Conservation (phyloP, 352 stramenopile genomes). For the Peronosclerospora sorghi region DNA sequence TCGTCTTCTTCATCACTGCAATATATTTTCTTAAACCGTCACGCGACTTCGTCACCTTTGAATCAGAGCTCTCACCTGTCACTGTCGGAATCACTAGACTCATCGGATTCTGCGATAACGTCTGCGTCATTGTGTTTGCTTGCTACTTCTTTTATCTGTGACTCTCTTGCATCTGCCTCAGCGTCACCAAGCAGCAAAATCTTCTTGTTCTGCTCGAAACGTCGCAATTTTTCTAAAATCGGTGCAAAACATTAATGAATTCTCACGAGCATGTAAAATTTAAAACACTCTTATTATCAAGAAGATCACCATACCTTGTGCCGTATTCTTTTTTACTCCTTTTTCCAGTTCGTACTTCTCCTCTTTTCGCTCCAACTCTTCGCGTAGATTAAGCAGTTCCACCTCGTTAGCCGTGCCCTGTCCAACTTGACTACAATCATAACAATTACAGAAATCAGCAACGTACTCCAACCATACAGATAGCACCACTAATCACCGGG, state of each 20-base stretch:
- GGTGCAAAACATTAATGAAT: neutral
- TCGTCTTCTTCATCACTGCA: constrained; percentile 91
- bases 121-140: constrained; percentile 88
- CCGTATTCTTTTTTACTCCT: constrained; percentile 60
- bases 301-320: constrained; percentile 34
- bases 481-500: constrained; percentile 27
- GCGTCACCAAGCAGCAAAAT: constrained; percentile 66
- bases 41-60: neutral
- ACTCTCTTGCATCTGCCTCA: constrained; percentile 64
- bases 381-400: constrained; percentile 55
- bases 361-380: constrained; percentile 68
- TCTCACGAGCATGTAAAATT: neutral
- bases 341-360: constrained; percentile 67
- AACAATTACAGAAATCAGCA: neutral
- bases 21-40: neutral
- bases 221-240: constrained; percentile 41
- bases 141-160: constrained; percentile 79
- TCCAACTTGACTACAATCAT: constrained; percentile 49
- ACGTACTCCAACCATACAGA: neutral
- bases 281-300: too few relatives aligned
- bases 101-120: constrained; percentile 58
- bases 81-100: constrained; percentile 60
- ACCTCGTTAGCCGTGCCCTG: constrained; percentile 74
- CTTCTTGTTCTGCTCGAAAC: constrained; percentile 77
- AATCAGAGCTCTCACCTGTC: constrained; percentile 31